Base-by-base conservation (phyloP, 192 early-diverging fungal species). In the Backusella liffmaniae region DNA sequence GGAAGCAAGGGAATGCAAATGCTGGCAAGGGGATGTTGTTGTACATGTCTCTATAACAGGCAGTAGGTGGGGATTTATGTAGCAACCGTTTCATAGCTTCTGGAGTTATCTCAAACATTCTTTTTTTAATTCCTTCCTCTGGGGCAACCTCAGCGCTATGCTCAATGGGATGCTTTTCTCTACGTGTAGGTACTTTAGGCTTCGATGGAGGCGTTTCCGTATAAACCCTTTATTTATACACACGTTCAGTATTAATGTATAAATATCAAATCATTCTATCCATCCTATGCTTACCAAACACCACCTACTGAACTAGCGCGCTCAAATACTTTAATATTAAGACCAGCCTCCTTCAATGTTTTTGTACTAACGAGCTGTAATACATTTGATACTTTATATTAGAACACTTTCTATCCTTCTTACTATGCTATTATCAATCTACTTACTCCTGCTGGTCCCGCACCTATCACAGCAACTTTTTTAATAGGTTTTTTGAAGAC, bases 391-490 rank as follows among this genome's bases (percentile, higher is more conserved):
- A 49, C 5, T n/a, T 7, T 5, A n/a, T 49, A 18, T 49, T n/a
- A 21, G 15, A 51, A 12, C 36, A 18, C 23, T 39, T n/a, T 16
- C 5, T 59, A 30, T 65, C 26, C 66, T 30, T 4, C 6, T 15
- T 62, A 26, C 5, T 72, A n/a, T 16, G 12, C 6, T 15, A 41
- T 8, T 32, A 26, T 3, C 5, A 12, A 4, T 15, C 37, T 46
- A 67, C 62, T 80, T 80, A 80, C 79, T 18, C 79, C 79, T 35
- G 79, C 70, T 36, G 79, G 79, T 12, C 79, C 79, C 1, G 79
- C 74, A 35, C 79, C 79, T 62, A 80, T 73, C 0, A 80, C 74
- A 56, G 79, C 79, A 23, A 76, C 74, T 0, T 39, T 65, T 34
- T 68, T 44, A 26, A 80, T 80, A 9, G 49, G 53, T 12, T 79